Evolutionary conservation across 768 basidiomycete species (phyloP).

Genomic region (Suillus americanus): DNA sequence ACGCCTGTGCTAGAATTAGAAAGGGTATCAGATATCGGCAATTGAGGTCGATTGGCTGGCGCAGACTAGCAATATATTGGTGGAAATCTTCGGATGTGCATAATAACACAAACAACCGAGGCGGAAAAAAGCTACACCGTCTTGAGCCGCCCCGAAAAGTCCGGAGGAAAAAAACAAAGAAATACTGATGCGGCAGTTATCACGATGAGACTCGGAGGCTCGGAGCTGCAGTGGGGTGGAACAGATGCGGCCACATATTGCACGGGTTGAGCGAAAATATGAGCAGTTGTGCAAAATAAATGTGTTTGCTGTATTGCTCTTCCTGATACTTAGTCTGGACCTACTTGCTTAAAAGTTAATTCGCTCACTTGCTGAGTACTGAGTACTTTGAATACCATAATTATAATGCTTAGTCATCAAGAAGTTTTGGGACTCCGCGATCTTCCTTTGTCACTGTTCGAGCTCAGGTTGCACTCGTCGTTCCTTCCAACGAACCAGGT

Average conservation of each 20-base stretch:
- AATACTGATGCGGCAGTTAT: too few species aligned
- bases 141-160: not conserved
- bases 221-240: not conserved
- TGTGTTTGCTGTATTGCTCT: not conserved
- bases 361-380: not conserved
- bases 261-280: not conserved
- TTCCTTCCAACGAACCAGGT: not conserved
- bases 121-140: not conserved
- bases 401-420: conserved; percentile 6
- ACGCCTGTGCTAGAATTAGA: not conserved
- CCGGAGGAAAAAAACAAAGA: not conserved
- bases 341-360: not conserved
- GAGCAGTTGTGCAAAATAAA: not conserved
- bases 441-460: conserved; percentile 16
- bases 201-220: too few species aligned
- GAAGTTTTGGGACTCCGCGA: conserved; percentile 19
- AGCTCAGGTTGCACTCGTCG: not conserved
- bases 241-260: not conserved
- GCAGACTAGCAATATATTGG: not conserved
- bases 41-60: not conserved
- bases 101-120: not conserved
- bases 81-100: not conserved
- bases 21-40: not conserved
- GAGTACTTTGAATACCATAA: not conserved
- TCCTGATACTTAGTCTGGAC: not conserved